Base-by-base conservation (phyloP, 257 asterid species). In the Buddleja alternifolia region DNA sequence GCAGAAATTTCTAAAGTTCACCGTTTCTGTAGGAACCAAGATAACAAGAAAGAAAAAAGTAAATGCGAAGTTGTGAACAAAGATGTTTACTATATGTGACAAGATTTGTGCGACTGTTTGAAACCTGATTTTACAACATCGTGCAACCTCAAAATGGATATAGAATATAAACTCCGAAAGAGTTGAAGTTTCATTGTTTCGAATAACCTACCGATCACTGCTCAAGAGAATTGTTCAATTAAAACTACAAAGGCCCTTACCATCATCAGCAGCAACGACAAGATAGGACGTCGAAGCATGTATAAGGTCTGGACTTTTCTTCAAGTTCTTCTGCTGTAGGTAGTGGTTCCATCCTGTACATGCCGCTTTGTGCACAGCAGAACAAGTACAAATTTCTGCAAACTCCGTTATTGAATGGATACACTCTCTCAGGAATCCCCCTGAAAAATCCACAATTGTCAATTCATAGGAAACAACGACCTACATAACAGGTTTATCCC, bases 371-470 rank as follows among this genome's bases (percentile, higher is more conserved):
- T 46, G 83, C 77, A 73, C 83, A 91, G 59, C 99, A 94, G 75
- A 84, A 82, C 15, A 83, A 19, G 69, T 79, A 82, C 87, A 94
- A 51, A 78, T 94, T 94, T 80, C 97, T 76, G 89, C 99, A 83
- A 60, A 90, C 70, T 69, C 99, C 99, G 77, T 81, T 75, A 60
- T 77, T 89, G 82, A 94, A 94, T 53, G 99, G 99, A 79, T 80
- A 85, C 45, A 94, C 93, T 73, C 99, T 86, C 81, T 89, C 95
- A 10, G 97, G 96, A 62, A 88, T 70, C 47, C 83, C 89, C 92
- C 99, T 93, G 84, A 67, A 80, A 47, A 60, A 63, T 17, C n/a
- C 66, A 54, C 70, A 67, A 52, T 36, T 54, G 47, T 62, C 24
- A 39, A 58, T 6, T 34, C 4, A 19, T 41, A 4, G 40, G 15